Conservation (phyloP, 2,329 filamentous ascomycete genomes). For the Neocucurbitaria cava region DNA sequence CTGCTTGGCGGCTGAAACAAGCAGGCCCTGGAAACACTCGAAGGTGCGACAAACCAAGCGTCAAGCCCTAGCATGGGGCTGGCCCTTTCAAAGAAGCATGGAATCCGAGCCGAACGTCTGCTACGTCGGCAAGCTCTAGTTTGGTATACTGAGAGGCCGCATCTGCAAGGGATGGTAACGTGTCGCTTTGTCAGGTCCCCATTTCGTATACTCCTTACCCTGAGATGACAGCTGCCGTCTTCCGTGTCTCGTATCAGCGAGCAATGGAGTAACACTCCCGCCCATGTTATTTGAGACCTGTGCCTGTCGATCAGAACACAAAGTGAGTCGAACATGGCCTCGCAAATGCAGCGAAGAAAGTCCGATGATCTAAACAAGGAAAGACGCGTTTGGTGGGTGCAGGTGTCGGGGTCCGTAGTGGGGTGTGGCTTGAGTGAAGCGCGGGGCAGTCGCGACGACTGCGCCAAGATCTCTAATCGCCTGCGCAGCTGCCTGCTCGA, state of each 20-base stretch:
- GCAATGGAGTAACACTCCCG: too few species aligned
- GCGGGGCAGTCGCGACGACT: slow-evolving; percentile 28
- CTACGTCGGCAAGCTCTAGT: too few species aligned
- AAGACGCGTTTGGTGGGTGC: neutral
- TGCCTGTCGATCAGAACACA: neutral
- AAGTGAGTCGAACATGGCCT: neutral
- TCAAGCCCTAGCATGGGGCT: slow-evolving; percentile 9
- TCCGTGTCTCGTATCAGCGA: neutral
- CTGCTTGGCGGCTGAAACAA: slow-evolving; percentile 34
- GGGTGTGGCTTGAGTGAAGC: slow-evolving; percentile 9
- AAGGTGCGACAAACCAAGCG: slow-evolving; percentile 30
- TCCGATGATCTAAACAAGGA: slow-evolving; percentile 1
- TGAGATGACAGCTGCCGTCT: too few species aligned
- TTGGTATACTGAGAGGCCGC: too few species aligned
- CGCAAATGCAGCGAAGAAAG: neutral
- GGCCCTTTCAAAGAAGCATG: neutral
- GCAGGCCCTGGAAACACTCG: slow-evolving; percentile 24
- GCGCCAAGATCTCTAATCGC: slow-evolving; percentile 19
- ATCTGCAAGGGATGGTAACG: too few species aligned
- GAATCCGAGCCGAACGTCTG: neutral
- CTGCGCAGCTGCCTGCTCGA: slow-evolving; percentile 17
- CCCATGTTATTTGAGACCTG: neutral
- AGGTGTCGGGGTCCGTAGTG: neutral
- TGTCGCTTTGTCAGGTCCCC: too few species aligned
- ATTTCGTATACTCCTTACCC: too few species aligned